phyloP scores from a whole-genome alignment of 2,329 filamentous ascomycete species.

The Chaetoscypha palmicola region DNA sequence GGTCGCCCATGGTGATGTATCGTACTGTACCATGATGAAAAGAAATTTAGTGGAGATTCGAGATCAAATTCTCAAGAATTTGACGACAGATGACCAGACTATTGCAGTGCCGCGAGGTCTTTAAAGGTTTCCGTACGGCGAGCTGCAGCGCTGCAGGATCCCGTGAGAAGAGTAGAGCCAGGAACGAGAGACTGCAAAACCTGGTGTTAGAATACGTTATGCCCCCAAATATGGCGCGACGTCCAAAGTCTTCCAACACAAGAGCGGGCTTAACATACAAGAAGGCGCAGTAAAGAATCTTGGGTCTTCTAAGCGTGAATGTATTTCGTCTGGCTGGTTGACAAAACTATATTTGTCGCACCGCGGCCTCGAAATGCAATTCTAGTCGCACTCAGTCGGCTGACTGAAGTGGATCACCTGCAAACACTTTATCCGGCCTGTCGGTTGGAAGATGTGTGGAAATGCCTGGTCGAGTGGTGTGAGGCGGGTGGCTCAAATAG shows the following conservation, averaged over 20 bases:
- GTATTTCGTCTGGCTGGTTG: no score
- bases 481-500: not conserved
- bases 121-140: not conserved
- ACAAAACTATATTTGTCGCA: slow-evolving; percentile 1
- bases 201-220: no score
- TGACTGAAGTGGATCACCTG: slow-evolving; percentile 2
- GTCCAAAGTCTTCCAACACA: no score
- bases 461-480: not conserved
- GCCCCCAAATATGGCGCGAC: no score
- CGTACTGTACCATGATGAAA: slow-evolving; percentile 36
- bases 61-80: not conserved
- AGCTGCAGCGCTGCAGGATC: slow-evolving; percentile 6
- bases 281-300: not conserved
- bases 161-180: slow-evolving; percentile 1
- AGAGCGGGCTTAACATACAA: not conserved
- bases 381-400: slow-evolving; percentile 2
- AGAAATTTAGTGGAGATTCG: not conserved
- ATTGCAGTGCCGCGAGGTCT: not conserved
- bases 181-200: slow-evolving; percentile 1
- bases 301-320: no score
- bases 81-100: not conserved
- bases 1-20: slow-evolving; percentile 43
- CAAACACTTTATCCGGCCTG: slow-evolving; percentile 4
- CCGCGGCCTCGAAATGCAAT: not conserved
- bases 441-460: not conserved